phyloP scores from a whole-genome alignment of 345 rosid genomes.

The Hibiscus tridactylites region DNA sequence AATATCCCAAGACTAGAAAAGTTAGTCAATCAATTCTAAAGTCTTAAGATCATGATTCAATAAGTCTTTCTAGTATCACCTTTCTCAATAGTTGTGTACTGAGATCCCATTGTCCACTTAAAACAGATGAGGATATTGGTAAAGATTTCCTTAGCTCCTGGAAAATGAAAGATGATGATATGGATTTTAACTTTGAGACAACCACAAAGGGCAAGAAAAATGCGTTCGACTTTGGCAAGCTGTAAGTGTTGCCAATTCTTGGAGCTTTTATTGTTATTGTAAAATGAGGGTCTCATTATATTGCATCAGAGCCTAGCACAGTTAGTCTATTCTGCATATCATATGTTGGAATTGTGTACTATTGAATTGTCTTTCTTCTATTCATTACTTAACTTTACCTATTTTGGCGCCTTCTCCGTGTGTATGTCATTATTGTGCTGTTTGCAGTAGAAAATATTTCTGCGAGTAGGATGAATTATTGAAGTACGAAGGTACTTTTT shows the following conservation, averaged over 20 bases:
- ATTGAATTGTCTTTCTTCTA: background rate
- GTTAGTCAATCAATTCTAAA: background rate
- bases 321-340: background rate
- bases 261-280: background rate
- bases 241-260: constrained; percentile 47
- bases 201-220: constrained; percentile 51
- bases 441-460: background rate
- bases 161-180: constrained; percentile 55
- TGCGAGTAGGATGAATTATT: background rate
- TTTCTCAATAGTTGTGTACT: constrained; percentile 6
- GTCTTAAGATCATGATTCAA: constrained; percentile 4
- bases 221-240: constrained; percentile 51
- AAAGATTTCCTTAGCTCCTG: constrained; percentile 66
- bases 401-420: background rate
- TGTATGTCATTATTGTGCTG: background rate
- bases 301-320: background rate
- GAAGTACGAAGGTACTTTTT: background rate
- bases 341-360: background rate
- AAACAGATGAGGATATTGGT: constrained; percentile 68
- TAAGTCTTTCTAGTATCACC: background rate
- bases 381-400: background rate
- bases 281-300: background rate
- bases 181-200: constrained; percentile 61
- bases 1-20: background rate
- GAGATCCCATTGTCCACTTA: constrained; percentile 9